Evolutionary conservation across 2,329 filamentous ascomycete species (phyloP).

Genomic region (Fusarium domesticum): DNA sequence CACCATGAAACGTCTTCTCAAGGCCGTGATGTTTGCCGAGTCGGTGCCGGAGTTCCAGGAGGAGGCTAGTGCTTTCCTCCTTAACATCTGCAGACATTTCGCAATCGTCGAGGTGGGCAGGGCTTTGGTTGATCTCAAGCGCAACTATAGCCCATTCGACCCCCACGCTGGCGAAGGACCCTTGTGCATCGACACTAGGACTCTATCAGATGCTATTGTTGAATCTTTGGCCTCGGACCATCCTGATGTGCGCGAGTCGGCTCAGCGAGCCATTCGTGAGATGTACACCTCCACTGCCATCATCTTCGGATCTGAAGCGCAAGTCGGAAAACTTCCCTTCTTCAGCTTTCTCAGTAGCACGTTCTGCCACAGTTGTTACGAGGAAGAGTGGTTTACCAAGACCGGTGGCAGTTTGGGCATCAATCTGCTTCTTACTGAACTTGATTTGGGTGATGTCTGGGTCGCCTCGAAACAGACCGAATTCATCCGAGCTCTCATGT

Average conservation of each 20-base stretch:
- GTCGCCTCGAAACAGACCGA: conserved; percentile 78
- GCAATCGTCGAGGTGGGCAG: conserved; percentile 85
- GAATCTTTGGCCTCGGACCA: conserved; percentile 88
- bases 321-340: conserved; percentile 74
- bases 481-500: conserved; percentile 86
- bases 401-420: conserved; percentile 90
- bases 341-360: conserved; percentile 78
- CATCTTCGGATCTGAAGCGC: conserved; percentile 73
- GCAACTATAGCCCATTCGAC: conserved; percentile 74
- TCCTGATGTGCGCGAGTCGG: conserved; percentile 74
- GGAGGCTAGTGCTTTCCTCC: conserved; percentile 71
- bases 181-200: conserved; percentile 78
- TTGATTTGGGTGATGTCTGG: conserved; percentile 83
- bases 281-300: conserved; percentile 73
- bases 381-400: conserved; percentile 99
- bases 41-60: conserved; percentile 77
- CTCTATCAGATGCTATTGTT: conserved; percentile 84
- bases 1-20: conserved; percentile 80
- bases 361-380: conserved; percentile 93
- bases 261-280: conserved; percentile 72
- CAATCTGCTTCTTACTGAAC: conserved; percentile 76
- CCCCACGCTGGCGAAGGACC: conserved; percentile 83
- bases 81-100: conserved; percentile 84
- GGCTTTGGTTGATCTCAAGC: conserved; percentile 77
- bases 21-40: conserved; percentile 81